Conservation (phyloP, 1,139 yeast genomes). For the Geotrichum restrictum region DNA sequence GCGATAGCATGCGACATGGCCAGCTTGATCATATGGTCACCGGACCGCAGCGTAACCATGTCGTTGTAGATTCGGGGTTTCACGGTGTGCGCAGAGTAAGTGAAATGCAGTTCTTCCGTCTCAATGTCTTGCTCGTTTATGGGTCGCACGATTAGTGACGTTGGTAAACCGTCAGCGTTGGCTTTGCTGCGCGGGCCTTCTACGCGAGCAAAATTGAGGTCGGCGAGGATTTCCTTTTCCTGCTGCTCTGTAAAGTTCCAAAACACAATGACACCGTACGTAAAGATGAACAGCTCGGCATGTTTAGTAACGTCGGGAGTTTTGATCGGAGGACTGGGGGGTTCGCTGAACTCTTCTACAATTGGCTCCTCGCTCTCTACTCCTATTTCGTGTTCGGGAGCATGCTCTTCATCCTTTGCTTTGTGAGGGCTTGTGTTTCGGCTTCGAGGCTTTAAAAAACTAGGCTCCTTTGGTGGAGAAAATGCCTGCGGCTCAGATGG, state of each 20-base stretch:
- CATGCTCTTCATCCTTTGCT: neutral
- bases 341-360: neutral
- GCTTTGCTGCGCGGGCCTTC: too few relatives aligned
- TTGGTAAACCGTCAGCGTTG: neutral
- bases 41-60: constrained; percentile 84
- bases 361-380: neutral
- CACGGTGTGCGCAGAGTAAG: constrained; percentile 73
- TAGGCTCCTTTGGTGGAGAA: constrained; percentile 37
- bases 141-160: constrained; percentile 60
- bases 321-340: neutral
- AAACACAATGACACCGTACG: constrained; percentile 91
- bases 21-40: constrained; percentile 86
- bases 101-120: constrained; percentile 91
- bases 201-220: constrained; percentile 67
- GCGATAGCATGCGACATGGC: constrained; percentile 97
- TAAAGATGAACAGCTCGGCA: constrained; percentile 86
- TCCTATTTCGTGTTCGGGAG: neutral
- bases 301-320: constrained; percentile 46
- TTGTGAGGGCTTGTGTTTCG: neutral
- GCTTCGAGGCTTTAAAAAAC: neutral
- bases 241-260: constrained; percentile 95
- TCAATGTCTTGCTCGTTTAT: constrained; percentile 87
- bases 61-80: constrained; percentile 92
- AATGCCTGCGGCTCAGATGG: constrained; percentile 68
- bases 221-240: constrained; percentile 90